Conservation (phyloP, 2,329 filamentous ascomycete species). For the Aspergillus phoenicis region DNA sequence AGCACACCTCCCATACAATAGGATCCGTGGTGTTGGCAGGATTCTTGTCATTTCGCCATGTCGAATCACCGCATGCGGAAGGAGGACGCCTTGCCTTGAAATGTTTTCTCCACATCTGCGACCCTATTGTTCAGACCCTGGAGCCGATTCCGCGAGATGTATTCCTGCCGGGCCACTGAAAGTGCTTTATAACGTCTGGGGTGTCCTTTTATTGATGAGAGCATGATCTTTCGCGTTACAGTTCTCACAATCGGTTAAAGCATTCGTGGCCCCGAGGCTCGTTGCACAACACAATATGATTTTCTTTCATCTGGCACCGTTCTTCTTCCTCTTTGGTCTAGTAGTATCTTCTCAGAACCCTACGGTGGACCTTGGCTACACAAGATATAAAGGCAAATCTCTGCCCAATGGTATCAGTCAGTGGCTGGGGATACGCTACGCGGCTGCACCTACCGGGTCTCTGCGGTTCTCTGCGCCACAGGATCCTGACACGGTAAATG, state of each 20-base stretch:
- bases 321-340: slow-evolving; percentile 21
- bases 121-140: background rate
- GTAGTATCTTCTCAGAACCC: slow-evolving; percentile 28
- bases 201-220: background rate
- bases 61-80: background rate
- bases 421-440: slow-evolving; percentile 77
- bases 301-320: slow-evolving; percentile 1
- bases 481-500: slow-evolving; percentile 56
- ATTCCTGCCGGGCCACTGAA: background rate
- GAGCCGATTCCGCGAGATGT: background rate
- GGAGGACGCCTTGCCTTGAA: background rate
- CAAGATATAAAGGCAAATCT: slow-evolving; percentile 62
- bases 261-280: background rate
- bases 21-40: background rate
- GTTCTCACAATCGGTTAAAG: background rate
- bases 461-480: slow-evolving; percentile 69
- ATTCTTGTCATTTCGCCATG: background rate
- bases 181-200: background rate
- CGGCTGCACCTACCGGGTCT: slow-evolving; percentile 66
- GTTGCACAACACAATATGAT: slow-evolving; percentile 2
- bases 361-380: slow-evolving; percentile 66
- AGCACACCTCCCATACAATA: background rate
- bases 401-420: slow-evolving; percentile 62
- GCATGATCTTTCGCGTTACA: background rate
- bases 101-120: background rate